phyloP scores from a whole-genome alignment of 176 grass and related monocot species.

The Hordeum vulgare region DNA sequence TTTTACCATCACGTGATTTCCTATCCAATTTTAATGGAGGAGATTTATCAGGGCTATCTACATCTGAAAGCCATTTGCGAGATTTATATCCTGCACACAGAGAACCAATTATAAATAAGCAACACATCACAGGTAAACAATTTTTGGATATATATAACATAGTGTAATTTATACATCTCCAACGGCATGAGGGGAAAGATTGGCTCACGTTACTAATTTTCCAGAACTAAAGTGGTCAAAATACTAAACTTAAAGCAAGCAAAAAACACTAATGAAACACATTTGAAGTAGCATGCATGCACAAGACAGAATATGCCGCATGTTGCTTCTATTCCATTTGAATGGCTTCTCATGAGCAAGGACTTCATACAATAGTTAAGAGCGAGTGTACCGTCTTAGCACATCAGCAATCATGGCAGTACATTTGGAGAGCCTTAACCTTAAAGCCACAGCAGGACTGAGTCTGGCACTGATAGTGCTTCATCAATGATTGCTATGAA shows the following conservation, averaged over 20 bases:
- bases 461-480: background rate
- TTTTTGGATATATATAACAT: background rate
- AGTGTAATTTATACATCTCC: constrained; percentile 4
- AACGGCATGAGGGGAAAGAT: background rate
- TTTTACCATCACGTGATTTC: constrained; percentile 57
- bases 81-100: constrained; percentile 59
- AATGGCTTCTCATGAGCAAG: constrained; percentile 5
- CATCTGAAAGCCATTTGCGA: constrained; percentile 42
- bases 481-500: background rate
- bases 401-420: too few species aligned
- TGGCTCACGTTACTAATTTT: background rate
- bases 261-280: background rate
- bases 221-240: constrained; percentile 2
- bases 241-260: constrained; percentile 4
- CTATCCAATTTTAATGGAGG: constrained; percentile 19
- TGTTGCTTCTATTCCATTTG: constrained; percentile 12
- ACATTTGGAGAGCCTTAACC: background rate
- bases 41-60: constrained; percentile 39
- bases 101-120: constrained; percentile 20
- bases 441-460: background rate
- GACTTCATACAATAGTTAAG: background rate
- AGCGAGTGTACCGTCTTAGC: background rate
- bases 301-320: constrained; percentile 1
- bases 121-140: background rate
- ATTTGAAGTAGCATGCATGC: background rate